Evolutionary conservation across 352 stramenopile genomes (phyloP).

Genomic region (Pythium vanterpoolii): DNA sequence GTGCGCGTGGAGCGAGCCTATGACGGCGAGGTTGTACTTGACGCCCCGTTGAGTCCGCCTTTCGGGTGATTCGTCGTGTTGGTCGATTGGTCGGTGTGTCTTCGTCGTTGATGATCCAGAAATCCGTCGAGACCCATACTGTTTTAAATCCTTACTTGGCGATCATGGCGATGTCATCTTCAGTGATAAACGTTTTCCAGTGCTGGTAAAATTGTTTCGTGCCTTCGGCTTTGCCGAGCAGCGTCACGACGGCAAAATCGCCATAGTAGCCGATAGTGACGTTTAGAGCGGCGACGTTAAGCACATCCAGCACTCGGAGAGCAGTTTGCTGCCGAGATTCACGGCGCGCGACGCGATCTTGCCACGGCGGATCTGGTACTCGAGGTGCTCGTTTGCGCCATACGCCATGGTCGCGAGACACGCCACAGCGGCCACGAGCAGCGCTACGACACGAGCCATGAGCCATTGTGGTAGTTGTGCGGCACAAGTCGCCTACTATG

Average conservation of each 20-base stretch:
- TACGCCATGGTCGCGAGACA: constrained; percentile 8
- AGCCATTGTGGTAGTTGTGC: not conserved
- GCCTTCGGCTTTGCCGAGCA: constrained; percentile 28
- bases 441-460: not conserved
- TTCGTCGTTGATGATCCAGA: constrained; percentile 67
- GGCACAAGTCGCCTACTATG: too few relatives aligned
- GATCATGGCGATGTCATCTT: constrained; percentile 63
- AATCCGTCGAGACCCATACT: constrained; percentile 70
- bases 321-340: constrained; percentile 83
- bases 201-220: constrained; percentile 44
- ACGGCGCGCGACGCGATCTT: constrained; percentile 47
- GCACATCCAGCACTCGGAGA: constrained; percentile 81
- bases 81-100: constrained; percentile 24
- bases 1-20: constrained; percentile 71
- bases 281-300: constrained; percentile 77
- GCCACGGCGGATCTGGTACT: constrained; percentile 31
- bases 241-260: constrained; percentile 46
- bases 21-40: constrained; percentile 65
- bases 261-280: constrained; percentile 40
- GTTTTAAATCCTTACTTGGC: constrained; percentile 58
- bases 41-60: constrained; percentile 52
- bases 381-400: constrained; percentile 12
- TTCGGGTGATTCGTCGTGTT: constrained; percentile 33
- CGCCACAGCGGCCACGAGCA: not conserved
- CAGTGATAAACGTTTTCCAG: constrained; percentile 49